Conservation (phyloP, 345 rosid species). For the Sonneratia alba region DNA sequence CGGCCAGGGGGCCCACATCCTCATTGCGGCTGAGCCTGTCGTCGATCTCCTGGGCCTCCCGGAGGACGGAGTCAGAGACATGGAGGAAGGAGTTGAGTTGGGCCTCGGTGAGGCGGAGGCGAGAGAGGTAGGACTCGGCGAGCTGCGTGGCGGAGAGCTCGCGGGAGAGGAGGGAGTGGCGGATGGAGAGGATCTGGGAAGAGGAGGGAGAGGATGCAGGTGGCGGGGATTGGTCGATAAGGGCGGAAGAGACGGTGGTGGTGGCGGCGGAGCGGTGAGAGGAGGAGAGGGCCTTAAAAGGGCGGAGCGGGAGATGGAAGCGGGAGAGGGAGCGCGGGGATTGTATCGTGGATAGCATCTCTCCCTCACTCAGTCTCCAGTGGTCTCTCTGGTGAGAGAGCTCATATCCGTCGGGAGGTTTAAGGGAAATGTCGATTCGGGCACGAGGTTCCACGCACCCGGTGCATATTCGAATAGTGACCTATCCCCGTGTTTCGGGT, state of each 20-base stretch:
- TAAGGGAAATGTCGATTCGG: neutral
- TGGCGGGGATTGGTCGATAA: conserved; percentile 17
- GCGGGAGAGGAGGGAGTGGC: conserved; percentile 68
- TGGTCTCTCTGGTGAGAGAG: conserved; percentile 6
- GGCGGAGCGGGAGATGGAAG: conserved; percentile 22
- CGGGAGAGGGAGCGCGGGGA: conserved; percentile 33
- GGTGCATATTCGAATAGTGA: neutral
- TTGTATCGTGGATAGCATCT: conserved; percentile 33
- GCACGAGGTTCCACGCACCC: neutral
- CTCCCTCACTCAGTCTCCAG: conserved; percentile 12
- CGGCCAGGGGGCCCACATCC: conserved; percentile 65
- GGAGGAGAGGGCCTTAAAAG: conserved; percentile 10
- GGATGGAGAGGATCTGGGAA: conserved; percentile 63
- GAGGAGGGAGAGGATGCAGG: conserved; percentile 25
- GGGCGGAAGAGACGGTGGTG: conserved; percentile 11
- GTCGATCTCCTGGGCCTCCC: conserved; percentile 48
- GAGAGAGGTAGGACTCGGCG: conserved; percentile 59
- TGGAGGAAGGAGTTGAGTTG: conserved; percentile 73
- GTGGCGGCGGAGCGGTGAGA: conserved; percentile 14
- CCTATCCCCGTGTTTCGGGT: too few relatives aligned
- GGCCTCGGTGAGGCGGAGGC: conserved; percentile 62
- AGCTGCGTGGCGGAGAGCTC: conserved; percentile 49
- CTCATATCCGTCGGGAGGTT: neutral
- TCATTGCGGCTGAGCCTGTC: conserved; percentile 39
- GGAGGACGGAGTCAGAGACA: conserved; percentile 39